Evolutionary conservation across 75 land plant genomes (phyloP), one percentile per base, ranked within the genome.

Genomic region (Gnetum montanum): DNA sequence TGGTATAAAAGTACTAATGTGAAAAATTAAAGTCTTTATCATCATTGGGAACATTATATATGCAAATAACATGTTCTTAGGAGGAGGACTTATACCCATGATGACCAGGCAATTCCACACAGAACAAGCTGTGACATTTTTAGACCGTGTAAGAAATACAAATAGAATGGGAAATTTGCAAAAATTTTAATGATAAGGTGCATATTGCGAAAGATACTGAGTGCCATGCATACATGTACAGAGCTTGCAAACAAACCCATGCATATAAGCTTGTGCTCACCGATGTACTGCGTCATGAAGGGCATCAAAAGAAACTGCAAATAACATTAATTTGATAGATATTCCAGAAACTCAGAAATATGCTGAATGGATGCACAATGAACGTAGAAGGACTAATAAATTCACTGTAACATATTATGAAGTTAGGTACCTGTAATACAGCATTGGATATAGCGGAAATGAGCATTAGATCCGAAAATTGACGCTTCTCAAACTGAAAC

Each of bases 381-480:
- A n/a, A n/a, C n/a, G n/a, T n/a, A n/a, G n/a, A n/a, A n/a, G n/a
- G n/a, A n/a, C n/a, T n/a, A n/a, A n/a, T n/a, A n/a, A n/a, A n/a
- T n/a, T n/a, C n/a, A n/a, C 28, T 24, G 28, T 3, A 49, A 49
- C 31, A 18, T 20, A 4, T 2, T 28, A 28, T 13, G 11, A 18
- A 19, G 28, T 20, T 12, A 33, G 28, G 22, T 64, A 83, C 92
- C 77, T 79, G 88, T 54, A 88, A 79, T 25, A 84, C 4, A 8
- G 83, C 71, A 2, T 72, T 76, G 25, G 70, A 70, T 53, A 76
- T 8, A 27, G 72, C 84, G 62, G 33, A 8, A 45, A 87, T 70
- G 3, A 87, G 66, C 64, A 77, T 36, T 4, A 87, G 44, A 52
- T 87, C 84, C 55, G 92, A 88, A 74, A 59, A 87, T 58, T 87